Conservation (phyloP, 2,329 filamentous ascomycete species). For the Xylaria hypoxylon region DNA sequence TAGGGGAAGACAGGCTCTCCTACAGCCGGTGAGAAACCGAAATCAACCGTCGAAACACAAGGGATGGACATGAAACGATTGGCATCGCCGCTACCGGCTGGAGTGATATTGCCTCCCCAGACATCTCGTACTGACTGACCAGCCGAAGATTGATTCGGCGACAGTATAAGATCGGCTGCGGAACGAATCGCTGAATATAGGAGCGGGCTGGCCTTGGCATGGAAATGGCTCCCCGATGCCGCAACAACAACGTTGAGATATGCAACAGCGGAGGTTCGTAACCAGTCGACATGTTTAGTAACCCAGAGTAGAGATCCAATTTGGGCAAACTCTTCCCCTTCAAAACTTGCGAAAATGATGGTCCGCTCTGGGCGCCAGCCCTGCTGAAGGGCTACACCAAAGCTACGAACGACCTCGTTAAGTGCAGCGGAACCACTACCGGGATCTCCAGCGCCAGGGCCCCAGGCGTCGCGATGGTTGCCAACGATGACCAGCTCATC, state of each 20-base stretch:
- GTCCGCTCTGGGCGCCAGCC: slow-evolving; percentile 22
- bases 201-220: slow-evolving; percentile 22
- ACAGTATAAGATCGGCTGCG: slow-evolving; percentile 9
- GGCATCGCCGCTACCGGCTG: slow-evolving; percentile 21
- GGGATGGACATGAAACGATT: slow-evolving; percentile 17
- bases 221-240: slow-evolving; percentile 16
- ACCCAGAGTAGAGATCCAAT: slow-evolving; percentile 21
- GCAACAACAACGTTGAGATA: slow-evolving; percentile 25
- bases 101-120: slow-evolving; percentile 19
- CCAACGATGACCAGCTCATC: slow-evolving; percentile 21
- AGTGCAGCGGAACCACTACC: slow-evolving; percentile 20
- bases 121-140: slow-evolving; percentile 17
- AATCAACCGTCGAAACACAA: slow-evolving; percentile 21
- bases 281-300: slow-evolving; percentile 7
- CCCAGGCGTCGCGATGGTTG: slow-evolving; percentile 25
- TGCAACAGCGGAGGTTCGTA: slow-evolving; percentile 11
- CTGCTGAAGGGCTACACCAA: slow-evolving; percentile 16
- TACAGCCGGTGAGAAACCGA: slow-evolving; percentile 10
- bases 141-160: slow-evolving; percentile 18
- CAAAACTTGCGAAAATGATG: slow-evolving; percentile 17
- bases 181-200: slow-evolving; percentile 1
- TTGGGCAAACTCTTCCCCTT: slow-evolving; percentile 23
- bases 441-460: slow-evolving; percentile 22
- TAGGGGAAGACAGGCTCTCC: slow-evolving; percentile 22
- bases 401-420: slow-evolving; percentile 27